Base-by-base conservation (phyloP, 805 yeast species). In the Yamadazyma sp. region DNA sequence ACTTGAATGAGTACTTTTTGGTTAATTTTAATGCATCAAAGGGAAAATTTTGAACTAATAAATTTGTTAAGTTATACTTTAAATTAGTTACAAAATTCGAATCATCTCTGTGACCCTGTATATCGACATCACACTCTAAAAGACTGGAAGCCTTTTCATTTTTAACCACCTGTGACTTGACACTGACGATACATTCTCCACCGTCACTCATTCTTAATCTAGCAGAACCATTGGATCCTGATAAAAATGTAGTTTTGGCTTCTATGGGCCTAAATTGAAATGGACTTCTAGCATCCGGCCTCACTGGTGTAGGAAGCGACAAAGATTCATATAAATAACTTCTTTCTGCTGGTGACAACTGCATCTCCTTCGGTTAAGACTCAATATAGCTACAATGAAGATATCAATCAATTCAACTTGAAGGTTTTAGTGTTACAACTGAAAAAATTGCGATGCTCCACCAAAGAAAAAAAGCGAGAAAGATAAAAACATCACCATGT, bases 221-320 rank as follows among this genome's bases (percentile, higher is more conserved):
- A 0, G 97, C 83, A 2, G 97, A 88, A 10, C 98, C 98, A 60
- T 91, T 86, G 3, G 96, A 84, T 33, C 81, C 76, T 0, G 95
- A 93, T 40, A 93, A 68, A 49, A 91, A 83, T 32, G 82, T 82
- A 6, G 86, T 78, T 10, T 78, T 78, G 3, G 95, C 85, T 52
- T 87, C 94, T 30, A 93, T 60, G 0, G 97, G 96, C 45, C 97
- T 73, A 52, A 85, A 84, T 56, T 88, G 96, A 39, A 72, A 65
- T 10, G 68, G 68, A 6, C 69, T 62, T 49, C 98, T 74, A 1
- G 96, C 85, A 57, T 93, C 98, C 2, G 97, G 94, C 42, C 98
- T 75, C 21, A 80, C 68, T 4, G 83, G 76, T 0, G 89, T 82
- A 2, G 52, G 39, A 10, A 66, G 66, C 6, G 68, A 54, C 17